A percentile compares a stretch with the other conserved stretches of the same genome.
Evolutionary conservation across 2,329 filamentous ascomycete species (phyloP).

Genomic region (Mycosphaerella sp.): DNA sequence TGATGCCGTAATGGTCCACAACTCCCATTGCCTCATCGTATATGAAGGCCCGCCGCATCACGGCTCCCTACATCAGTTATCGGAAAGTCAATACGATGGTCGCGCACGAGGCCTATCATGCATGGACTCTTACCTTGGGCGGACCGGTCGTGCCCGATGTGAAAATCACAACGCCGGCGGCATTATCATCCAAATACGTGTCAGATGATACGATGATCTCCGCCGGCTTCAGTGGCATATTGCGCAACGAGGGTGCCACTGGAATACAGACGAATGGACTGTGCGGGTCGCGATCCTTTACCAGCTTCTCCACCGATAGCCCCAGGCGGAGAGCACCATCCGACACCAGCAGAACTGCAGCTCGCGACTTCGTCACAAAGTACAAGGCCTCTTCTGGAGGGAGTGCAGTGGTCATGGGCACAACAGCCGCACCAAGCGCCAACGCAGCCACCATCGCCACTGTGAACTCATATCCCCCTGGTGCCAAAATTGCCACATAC

Average conservation of each 20-base stretch:
- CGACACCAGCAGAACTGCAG: constrained; percentile 37
- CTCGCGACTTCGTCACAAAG: constrained; percentile 38
- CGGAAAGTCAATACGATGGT: no score
- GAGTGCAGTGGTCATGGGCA: constrained; percentile 40
- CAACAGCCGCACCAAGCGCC: constrained; percentile 43
- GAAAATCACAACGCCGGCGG: constrained; percentile 41
- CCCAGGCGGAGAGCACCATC: constrained; percentile 31
- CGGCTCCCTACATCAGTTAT: constrained; percentile 29
- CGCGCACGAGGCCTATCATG: not conserved
- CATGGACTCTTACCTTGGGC: constrained; percentile 30
- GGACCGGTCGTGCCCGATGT: constrained; percentile 44
- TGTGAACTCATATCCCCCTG: constrained; percentile 44
- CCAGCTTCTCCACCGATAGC: constrained; percentile 27
- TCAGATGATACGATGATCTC: constrained; percentile 40
- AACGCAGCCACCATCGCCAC: constrained; percentile 45
- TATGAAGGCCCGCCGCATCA: constrained; percentile 40
- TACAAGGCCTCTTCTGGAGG: constrained; percentile 43
- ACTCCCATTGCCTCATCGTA: constrained; percentile 36
- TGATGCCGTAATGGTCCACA: constrained; percentile 38
- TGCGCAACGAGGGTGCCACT: constrained; percentile 34
- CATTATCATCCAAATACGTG: constrained; percentile 37
- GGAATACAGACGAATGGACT: constrained; percentile 35
- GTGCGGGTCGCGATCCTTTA: constrained; percentile 23
- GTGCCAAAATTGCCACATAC: constrained; percentile 42
- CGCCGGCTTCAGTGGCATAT: constrained; percentile 26